Evolutionary conservation across 331 rosid species (phyloP).

Genomic region (Malus hybrid): DNA sequence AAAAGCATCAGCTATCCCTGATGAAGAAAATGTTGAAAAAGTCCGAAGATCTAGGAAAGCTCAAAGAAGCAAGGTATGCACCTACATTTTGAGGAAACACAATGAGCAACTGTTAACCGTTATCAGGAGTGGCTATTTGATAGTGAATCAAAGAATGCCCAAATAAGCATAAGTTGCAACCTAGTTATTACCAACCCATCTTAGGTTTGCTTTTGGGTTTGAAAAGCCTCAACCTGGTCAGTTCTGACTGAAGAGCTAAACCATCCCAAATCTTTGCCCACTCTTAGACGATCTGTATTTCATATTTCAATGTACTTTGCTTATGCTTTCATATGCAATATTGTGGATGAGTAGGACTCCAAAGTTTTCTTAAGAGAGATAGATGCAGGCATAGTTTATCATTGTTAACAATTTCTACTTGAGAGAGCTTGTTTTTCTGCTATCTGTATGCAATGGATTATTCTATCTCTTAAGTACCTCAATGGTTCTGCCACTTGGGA

Average conservation of each 20-base stretch:
- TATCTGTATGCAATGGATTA: constrained; percentile 4
- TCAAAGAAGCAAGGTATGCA: constrained; percentile 62
- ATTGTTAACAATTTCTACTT: not conserved
- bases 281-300: not conserved
- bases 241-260: not conserved
- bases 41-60: constrained; percentile 59
- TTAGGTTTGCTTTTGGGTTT: not conserved
- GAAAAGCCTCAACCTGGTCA: not conserved
- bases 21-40: constrained; percentile 49
- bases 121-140: not conserved
- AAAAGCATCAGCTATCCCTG: constrained; percentile 51
- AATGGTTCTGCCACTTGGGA: constrained; percentile 7
- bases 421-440: constrained; percentile 14
- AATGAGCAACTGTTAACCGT: constrained; percentile 2
- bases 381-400: not conserved
- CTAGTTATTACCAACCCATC: not conserved
- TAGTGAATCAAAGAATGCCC: not conserved
- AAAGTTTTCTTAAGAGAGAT: not conserved
- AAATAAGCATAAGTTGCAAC: not conserved
- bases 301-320: not conserved
- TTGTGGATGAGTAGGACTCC: not conserved
- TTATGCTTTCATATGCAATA: not conserved
- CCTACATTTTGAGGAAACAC: constrained; percentile 12
- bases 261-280: not conserved
- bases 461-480: not conserved